Percentiles rank a stretch among this genome's conserved stretches.
Conservation (phyloP, 345 rosid genomes). For the Citrus maxima region DNA sequence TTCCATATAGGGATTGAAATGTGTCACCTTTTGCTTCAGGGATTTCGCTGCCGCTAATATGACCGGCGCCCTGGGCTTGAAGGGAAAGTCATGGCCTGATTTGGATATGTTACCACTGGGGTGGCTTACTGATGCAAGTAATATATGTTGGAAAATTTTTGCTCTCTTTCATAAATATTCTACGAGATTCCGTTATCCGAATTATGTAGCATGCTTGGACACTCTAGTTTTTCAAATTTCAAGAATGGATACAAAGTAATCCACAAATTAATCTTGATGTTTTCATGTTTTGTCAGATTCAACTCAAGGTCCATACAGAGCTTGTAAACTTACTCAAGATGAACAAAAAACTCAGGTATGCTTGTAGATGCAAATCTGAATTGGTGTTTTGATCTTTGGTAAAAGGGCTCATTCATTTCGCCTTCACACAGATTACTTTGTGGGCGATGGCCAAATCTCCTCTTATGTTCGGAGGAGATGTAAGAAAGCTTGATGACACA, state of each 20-base stretch:
- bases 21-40: slow-evolving; percentile 32
- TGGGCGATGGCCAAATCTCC: slow-evolving; percentile 96
- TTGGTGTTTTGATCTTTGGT: not conserved
- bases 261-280: slow-evolving; percentile 4
- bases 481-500: slow-evolving; percentile 54
- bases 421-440: slow-evolving; percentile 63
- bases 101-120: slow-evolving; percentile 90
- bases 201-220: not conserved
- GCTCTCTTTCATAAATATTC: not conserved
- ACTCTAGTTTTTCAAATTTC: not conserved
- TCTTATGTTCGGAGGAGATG: slow-evolving; percentile 88
- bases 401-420: not conserved
- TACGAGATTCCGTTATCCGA: not conserved
- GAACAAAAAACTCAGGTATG: slow-evolving; percentile 84
- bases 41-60: slow-evolving; percentile 55
- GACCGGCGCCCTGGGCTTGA: slow-evolving; percentile 61
- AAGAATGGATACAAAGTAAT: not conserved
- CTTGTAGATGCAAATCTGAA: not conserved
- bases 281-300: slow-evolving; percentile 40
- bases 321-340: slow-evolving; percentile 48
- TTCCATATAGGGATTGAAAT: not conserved
- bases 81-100: slow-evolving; percentile 88
- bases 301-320: slow-evolving; percentile 78
- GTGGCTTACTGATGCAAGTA: slow-evolving; percentile 84
- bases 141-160: not conserved